These are phyloP conservation scores for Fusarium vanettenii DNA, from an alignment of 2,329 filamentous ascomycete species.

Conservation along the genomic window DNA sequence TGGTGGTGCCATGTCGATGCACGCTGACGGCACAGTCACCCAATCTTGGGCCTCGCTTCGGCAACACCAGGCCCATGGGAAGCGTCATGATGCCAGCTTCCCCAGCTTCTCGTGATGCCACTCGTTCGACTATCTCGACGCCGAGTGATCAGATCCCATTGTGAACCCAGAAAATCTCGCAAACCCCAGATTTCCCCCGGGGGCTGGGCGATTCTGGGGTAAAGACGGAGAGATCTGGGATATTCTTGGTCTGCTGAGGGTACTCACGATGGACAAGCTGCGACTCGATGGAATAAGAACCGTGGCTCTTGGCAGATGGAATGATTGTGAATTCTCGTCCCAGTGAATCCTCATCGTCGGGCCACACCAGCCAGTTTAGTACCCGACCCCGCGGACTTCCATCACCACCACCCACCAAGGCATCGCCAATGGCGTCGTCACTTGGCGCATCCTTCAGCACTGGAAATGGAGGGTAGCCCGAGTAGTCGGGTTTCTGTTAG, in stretches of 20 bases:
- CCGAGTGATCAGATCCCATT: slow-evolving; percentile 6
- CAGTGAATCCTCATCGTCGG: not conserved
- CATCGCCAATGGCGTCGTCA: not conserved
- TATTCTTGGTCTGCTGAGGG: slow-evolving; percentile 4
- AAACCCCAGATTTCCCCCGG: not conserved
- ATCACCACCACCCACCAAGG: not conserved
- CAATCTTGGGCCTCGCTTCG: slow-evolving; percentile 17
- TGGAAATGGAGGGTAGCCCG: not conserved
- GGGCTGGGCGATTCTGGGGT: slow-evolving; percentile 18
- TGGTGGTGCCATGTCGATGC: slow-evolving; percentile 31
- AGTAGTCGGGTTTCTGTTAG: not conserved
- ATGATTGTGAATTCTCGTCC: not conserved
- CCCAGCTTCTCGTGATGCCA: not conserved
- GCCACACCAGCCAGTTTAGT: not conserved
- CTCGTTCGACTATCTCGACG: slow-evolving; percentile 11
- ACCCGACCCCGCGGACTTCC: not conserved
- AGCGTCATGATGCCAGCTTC: slow-evolving; percentile 6
- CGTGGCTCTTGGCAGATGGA: slow-evolving; percentile 1
- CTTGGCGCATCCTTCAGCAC: not conserved
- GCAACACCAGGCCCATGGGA: slow-evolving; percentile 6
- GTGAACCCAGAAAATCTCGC: not conserved
- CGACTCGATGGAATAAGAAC: not conserved
- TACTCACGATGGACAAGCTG: not conserved
- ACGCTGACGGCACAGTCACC: slow-evolving; percentile 23
- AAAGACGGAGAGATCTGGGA: slow-evolving; percentile 1